Base-by-base conservation (phyloP, 495 filamentous ascomycete genomes). In the Xylaria grammica region DNA sequence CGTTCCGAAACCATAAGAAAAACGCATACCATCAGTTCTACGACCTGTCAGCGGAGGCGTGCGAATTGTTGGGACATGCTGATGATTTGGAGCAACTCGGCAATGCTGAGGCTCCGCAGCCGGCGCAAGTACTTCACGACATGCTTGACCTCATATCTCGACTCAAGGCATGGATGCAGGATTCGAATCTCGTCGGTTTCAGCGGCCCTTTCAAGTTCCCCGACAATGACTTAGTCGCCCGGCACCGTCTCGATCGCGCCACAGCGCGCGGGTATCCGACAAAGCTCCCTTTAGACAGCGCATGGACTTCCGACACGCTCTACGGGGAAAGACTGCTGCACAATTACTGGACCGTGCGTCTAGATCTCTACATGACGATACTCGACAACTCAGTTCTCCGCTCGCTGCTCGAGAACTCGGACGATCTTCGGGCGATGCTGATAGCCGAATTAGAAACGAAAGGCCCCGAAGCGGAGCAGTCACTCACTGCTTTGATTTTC, bases 221-320 rank as follows among this genome's bases (percentile, higher is more conserved):
- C 13, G 3, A 27, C 46, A 9, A 19, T 20, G 24, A 61, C 19
- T 20, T 15, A 11, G 45, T 52, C 13, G 4, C 29, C 22, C 48
- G 46, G 11, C 30, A 61, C 20, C 45, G 30, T 20, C 45, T 50
- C 20, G 58, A 61, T 22, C 58, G 58, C 7, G 45, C 58, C 42
- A 61, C 26, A 17, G 58, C 58, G 6, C 60, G 60, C 40, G 60
- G 60, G 11, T 63, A 63, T n/a, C 60, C 60, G 26, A 54, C 49
- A 9, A 26, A 63, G 27, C 22, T 46, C 15, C 27, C 48, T n/a
- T 11, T 26, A 2, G 45, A 54, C 19, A 42, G 19, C 22, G 49
- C n/a, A 4, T 63, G 60, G 60, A 63, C 49, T 13, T 46, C 36
- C 4, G 60, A 63, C 26, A 11, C 40, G 5, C 48, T 63, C n/a